Evolutionary conservation across 163 green algal species (phyloP).

Genomic region (Scenedesmus sp.): DNA sequence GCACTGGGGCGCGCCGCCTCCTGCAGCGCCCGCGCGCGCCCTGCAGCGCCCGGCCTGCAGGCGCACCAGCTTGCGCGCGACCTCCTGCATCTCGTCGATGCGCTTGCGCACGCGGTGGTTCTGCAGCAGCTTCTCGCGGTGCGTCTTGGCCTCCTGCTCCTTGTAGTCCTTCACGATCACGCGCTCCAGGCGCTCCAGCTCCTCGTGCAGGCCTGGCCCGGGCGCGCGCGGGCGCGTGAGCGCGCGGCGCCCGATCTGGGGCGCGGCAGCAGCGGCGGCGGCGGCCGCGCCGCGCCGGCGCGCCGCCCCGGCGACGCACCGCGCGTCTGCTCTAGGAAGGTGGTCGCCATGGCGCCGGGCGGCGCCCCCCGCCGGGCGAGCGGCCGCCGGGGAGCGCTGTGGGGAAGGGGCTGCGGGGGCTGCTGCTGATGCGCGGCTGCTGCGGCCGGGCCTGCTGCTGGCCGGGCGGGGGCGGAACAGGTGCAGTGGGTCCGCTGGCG

Average conservation of each 20-base stretch:
- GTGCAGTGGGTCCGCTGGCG: too few species aligned
- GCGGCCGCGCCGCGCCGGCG: too few species aligned
- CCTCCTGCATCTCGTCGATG: conserved; percentile 82
- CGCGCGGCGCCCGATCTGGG: too few species aligned
- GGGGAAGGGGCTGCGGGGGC: too few species aligned
- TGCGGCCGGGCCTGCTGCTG: background rate
- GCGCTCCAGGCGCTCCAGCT: conserved; percentile 91
- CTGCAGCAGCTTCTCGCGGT: conserved; percentile 93
- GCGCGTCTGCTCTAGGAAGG: conserved; percentile 77
- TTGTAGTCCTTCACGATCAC: conserved; percentile 91
- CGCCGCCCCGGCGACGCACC: too few species aligned
- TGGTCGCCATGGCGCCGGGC: conserved; percentile 66
- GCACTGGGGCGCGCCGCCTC: background rate
- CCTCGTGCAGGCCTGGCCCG: conserved; percentile 81
- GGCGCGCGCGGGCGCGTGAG: background rate
- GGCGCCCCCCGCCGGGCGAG: too few species aligned
- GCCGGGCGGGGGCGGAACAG: too few species aligned
- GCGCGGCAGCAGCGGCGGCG: background rate
- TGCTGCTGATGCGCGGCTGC: background rate
- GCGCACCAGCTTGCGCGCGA: conserved; percentile 74
- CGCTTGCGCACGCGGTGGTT: conserved; percentile 81
- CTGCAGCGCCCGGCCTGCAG: background rate
- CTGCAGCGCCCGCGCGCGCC: too few species aligned
- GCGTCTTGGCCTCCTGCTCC: conserved; percentile 69
- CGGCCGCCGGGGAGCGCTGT: too few species aligned